A percentile compares a stretch with the other conserved stretches of the same genome.
Evolutionary conservation across 73 alveolate genomes (phyloP).

Genomic region (Paramecium bursaria): DNA sequence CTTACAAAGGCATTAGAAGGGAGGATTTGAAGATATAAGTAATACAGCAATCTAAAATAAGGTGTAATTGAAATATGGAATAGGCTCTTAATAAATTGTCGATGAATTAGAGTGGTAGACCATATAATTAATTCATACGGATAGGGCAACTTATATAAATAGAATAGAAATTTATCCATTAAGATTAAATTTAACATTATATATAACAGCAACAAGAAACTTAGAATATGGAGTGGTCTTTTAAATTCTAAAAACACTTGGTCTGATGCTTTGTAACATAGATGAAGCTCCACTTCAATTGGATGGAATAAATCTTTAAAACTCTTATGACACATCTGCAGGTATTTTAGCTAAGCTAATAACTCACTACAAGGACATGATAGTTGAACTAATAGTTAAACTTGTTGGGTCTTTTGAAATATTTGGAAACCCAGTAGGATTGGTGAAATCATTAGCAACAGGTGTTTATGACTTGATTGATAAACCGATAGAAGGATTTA

Average conservation of each 20-base stretch:
- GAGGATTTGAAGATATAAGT: neutral
- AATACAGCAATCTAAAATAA: slow-evolving; percentile 29
- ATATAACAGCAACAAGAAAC: slow-evolving; percentile 32
- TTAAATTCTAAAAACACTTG: slow-evolving; percentile 76
- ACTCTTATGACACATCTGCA: slow-evolving; percentile 76
- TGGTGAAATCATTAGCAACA: slow-evolving; percentile 90
- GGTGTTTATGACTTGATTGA: slow-evolving; percentile 96
- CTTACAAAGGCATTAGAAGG: neutral
- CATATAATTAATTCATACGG: neutral
- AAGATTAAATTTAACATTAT: slow-evolving; percentile 31
- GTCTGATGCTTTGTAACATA: slow-evolving; percentile 79
- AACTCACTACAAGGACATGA: slow-evolving; percentile 77
- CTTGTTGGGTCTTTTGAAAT: slow-evolving; percentile 87
- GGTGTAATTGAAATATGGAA: slow-evolving; percentile 8
- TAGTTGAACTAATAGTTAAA: slow-evolving; percentile 69
- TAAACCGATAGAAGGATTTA: slow-evolving; percentile 95
- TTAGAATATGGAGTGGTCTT: slow-evolving; percentile 69
- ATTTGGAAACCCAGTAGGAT: slow-evolving; percentile 95
- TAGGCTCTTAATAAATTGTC: neutral
- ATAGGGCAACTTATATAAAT: slow-evolving; percentile 58
- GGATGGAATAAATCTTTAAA: slow-evolving; percentile 77
- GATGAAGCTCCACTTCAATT: slow-evolving; percentile 86
- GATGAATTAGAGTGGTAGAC: slow-evolving; percentile 15
- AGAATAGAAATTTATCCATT: slow-evolving; percentile 65
- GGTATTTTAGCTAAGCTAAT: slow-evolving; percentile 71